phyloP scores from a whole-genome alignment of 2,329 filamentous ascomycete genomes.

The Anthostomella pinea region DNA sequence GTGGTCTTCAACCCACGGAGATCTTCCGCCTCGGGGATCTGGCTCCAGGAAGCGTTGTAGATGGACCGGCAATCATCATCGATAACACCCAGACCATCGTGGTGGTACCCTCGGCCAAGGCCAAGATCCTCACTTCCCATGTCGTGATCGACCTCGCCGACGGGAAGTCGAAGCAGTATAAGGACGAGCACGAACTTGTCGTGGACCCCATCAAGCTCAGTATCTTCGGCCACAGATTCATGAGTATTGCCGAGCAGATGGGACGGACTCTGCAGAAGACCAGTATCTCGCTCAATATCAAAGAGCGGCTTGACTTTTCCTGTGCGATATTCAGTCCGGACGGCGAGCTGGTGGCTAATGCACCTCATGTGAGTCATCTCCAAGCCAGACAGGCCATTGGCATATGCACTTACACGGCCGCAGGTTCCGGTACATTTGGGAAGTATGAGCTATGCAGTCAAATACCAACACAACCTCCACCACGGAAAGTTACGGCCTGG shows the following conservation, averaged over 20 bases:
- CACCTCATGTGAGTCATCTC: conserved; percentile 45
- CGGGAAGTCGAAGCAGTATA: conserved; percentile 55
- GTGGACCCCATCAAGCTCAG: conserved; percentile 72
- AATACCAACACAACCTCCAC: conserved; percentile 66
- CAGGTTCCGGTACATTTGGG: conserved; percentile 71
- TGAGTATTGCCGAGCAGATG: conserved; percentile 83
- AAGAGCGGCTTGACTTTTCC: conserved; percentile 76
- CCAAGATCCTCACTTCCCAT: conserved; percentile 34
- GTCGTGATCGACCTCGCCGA: conserved; percentile 34
- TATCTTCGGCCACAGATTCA: conserved; percentile 77
- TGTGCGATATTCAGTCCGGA: conserved; percentile 74
- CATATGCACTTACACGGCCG: neutral
- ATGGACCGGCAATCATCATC: conserved; percentile 23
- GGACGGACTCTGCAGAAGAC: conserved; percentile 76
- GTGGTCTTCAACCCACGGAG: conserved; percentile 18
- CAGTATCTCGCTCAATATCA: conserved; percentile 72
- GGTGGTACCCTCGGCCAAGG: conserved; percentile 38
- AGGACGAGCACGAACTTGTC: conserved; percentile 38
- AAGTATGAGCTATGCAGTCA: conserved; percentile 72
- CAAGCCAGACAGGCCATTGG: neutral
- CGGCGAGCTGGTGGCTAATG: conserved; percentile 69
- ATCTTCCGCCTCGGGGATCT: conserved; percentile 19
- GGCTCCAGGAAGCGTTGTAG: conserved; percentile 13
- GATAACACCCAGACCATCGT: conserved; percentile 24
- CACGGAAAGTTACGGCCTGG: conserved; percentile 53